phyloP scores from a whole-genome alignment of 768 basidiomycete genomes.

The Termitomyces sp. region DNA sequence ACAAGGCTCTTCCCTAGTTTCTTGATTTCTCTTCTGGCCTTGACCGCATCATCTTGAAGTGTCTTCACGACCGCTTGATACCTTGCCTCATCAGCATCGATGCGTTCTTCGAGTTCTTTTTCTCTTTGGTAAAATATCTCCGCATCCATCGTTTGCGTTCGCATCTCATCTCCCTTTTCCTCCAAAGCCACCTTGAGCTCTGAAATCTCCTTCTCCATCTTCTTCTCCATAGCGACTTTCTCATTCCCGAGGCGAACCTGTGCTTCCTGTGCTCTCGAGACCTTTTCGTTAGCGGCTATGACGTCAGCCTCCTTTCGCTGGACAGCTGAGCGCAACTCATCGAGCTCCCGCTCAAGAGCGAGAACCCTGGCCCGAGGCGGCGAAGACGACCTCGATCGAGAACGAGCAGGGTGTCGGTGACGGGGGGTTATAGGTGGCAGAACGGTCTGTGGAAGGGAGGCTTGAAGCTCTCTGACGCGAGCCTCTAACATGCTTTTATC shows the following conservation, averaged over 20 bases:
- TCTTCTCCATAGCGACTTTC: slow-evolving; percentile 48
- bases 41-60: slow-evolving; percentile 35
- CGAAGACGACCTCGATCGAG: slow-evolving; percentile 57
- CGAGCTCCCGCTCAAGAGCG: slow-evolving; percentile 52
- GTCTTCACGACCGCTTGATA: slow-evolving; percentile 51
- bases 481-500: slow-evolving; percentile 55
- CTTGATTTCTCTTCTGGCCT: slow-evolving; percentile 32
- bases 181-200: slow-evolving; percentile 39
- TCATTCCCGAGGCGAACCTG: slow-evolving; percentile 54
- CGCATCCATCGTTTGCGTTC: slow-evolving; percentile 32
- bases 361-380: slow-evolving; percentile 34
- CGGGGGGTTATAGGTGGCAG: slow-evolving; percentile 26
- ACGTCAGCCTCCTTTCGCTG: slow-evolving; percentile 42
- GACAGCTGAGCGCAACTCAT: slow-evolving; percentile 37
- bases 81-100: slow-evolving; percentile 71
- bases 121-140: slow-evolving; percentile 45
- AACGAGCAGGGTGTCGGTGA: slow-evolving; percentile 32
- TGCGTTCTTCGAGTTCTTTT: slow-evolving; percentile 53
- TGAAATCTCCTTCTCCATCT: slow-evolving; percentile 35
- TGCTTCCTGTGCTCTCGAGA: slow-evolving; percentile 42
- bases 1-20: slow-evolving; percentile 32
- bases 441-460: slow-evolving; percentile 28
- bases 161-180: slow-evolving; percentile 58
- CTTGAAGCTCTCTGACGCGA: slow-evolving; percentile 56
- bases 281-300: slow-evolving; percentile 36